Evolutionary conservation across 1,284 basidiomycete genomes (phyloP).

Genomic region (Phlebopus sp.): DNA sequence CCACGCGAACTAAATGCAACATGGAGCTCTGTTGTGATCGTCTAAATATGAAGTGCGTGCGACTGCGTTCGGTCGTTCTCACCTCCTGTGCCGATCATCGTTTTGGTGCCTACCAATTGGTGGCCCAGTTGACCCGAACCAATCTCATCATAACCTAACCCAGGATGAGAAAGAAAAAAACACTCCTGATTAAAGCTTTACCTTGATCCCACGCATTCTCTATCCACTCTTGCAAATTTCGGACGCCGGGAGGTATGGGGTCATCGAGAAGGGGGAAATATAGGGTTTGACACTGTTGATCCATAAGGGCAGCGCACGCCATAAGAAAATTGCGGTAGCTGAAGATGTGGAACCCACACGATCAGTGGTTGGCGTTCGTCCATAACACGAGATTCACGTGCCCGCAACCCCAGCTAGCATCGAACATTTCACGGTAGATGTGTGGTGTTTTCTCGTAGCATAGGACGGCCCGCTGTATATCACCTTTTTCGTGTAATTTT

Average conservation of each 20-base stretch:
- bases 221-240: conserved; percentile 74
- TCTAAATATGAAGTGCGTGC: conserved; percentile 1
- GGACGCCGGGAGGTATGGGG: conserved; percentile 62
- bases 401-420: conserved; percentile 74
- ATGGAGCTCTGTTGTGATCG: conserved; percentile 32
- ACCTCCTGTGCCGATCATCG: conserved; percentile 83
- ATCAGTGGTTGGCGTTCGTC: conserved; percentile 3
- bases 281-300: conserved; percentile 54
- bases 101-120: conserved; percentile 59
- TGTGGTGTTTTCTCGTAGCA: conserved; percentile 64
- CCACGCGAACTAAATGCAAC: conserved; percentile 70
- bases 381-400: conserved; percentile 29
- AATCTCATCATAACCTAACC: conserved; percentile 67
- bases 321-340: conserved; percentile 90
- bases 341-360: not conserved
- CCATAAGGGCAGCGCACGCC: conserved; percentile 70
- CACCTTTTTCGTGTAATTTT: conserved; percentile 48
- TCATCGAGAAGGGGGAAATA: conserved; percentile 60
- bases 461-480: conserved; percentile 59
- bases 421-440: conserved; percentile 56
- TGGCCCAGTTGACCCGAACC: conserved; percentile 61
- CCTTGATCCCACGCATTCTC: conserved; percentile 77
- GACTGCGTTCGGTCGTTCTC: conserved; percentile 7
- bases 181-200: conserved; percentile 21
- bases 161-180: conserved; percentile 1